Evolutionary conservation across 2,329 filamentous ascomycete species (phyloP), one percentile per base, ranked within the genome.

Genomic region (Xylaria arbuscula): DNA sequence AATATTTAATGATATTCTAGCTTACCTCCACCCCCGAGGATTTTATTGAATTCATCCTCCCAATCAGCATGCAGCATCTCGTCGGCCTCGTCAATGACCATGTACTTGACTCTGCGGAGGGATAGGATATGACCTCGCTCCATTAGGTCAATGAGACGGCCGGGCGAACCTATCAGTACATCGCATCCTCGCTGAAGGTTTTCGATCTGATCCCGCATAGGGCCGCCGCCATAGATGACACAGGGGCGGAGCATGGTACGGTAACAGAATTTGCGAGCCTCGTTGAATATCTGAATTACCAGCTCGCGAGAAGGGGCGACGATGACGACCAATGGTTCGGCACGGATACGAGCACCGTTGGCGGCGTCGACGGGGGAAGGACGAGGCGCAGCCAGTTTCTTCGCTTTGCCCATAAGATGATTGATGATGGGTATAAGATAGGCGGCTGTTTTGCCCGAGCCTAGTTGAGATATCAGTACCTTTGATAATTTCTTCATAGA

Each of bases 391-490:
- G 91, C 90, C 7, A 98, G 83, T 81, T 94, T 94, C 82, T 94
- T 96, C 6, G 92, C 93, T 82, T 98, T 98, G 32, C 96, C 96
- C 93, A 98, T 98, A 24, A 99, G 83, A 79, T 92, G 92, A 68
- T 94, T 97, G 60, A 98, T 77, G 68, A 97, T 92, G 0, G 96
- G 96, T 64, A 98, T 89, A 4, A 99, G 82, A 77, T 96, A 99
- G 0, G 96, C 94, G 0, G 92, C 95, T 0, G 96, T 99, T 85
- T 99, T 99, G 61, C 96, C 96, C 32, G 95, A 98, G 22, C 96
- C 95, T 98, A 57, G 5, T 70, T 50, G 22, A 54, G 11, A 47
- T 50, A 40, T 72, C 11, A 71, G 59, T 28, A 36, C 60, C 3
- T 11, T 28, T 45, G 34, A 15, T 11, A 32, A 55, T 4, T 1